phyloP scores from a whole-genome alignment of 2,329 filamentous ascomycete genomes.

The Alternaria atra region DNA sequence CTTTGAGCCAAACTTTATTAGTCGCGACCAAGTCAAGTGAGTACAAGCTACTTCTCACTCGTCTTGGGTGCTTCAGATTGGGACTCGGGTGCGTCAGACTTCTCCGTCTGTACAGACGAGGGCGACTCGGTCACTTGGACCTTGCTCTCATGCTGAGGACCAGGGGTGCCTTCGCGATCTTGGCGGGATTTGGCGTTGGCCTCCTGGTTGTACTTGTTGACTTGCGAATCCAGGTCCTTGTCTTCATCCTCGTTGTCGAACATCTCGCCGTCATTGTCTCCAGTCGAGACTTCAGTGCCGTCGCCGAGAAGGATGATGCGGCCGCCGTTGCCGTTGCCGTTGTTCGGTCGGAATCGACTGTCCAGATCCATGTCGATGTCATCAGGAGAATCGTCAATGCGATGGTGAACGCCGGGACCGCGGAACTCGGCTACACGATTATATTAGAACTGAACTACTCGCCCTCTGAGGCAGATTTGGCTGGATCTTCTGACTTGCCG shows the following conservation, averaged over 20 bases:
- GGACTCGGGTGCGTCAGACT: constrained; percentile 37
- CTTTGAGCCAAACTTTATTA: neutral
- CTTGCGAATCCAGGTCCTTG: constrained; percentile 84
- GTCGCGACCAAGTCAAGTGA: constrained; percentile 13
- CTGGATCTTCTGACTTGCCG: constrained; percentile 74
- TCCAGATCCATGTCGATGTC: constrained; percentile 79
- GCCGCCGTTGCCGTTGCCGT: constrained; percentile 63
- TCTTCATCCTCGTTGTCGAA: constrained; percentile 90
- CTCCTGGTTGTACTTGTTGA: constrained; percentile 67
- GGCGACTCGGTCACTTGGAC: constrained; percentile 45
- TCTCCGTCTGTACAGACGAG: constrained; percentile 50
- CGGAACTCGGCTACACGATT: constrained; percentile 59
- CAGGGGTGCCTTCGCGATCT: constrained; percentile 39
- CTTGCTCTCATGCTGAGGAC: constrained; percentile 28
- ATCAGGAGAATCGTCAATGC: constrained; percentile 60
- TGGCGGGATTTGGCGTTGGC: constrained; percentile 31
- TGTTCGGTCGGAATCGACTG: constrained; percentile 73
- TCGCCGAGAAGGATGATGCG: constrained; percentile 95
- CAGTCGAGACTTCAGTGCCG: constrained; percentile 89
- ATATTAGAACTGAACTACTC: constrained; percentile 50
- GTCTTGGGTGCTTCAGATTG: constrained; percentile 21
- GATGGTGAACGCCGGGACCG: constrained; percentile 60
- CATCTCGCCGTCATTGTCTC: constrained; percentile 90
- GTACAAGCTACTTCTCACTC: constrained; percentile 34
- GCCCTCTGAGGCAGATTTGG: constrained; percentile 46